Evolutionary conservation across 2,329 filamentous ascomycete genomes (phyloP), one percentile per base, ranked within the genome.

Genomic region (Epichloe festucae): DNA sequence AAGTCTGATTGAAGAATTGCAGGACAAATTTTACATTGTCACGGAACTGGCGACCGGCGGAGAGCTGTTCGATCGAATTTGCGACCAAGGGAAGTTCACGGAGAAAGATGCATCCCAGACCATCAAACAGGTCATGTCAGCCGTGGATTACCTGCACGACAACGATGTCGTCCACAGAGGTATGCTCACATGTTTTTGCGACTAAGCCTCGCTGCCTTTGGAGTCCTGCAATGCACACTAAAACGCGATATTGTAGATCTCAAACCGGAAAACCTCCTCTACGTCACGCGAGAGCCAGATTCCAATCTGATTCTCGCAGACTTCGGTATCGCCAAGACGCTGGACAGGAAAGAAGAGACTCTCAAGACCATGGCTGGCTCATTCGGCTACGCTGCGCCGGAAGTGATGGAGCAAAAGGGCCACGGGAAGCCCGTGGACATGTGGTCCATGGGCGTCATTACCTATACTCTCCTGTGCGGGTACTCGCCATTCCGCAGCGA

Each of bases 11-110:
- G 14, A 10, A 10, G 7, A 38, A 19, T 27, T 11, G 27, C 46
- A 95, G 89, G 93, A 98, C 75, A 98, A 98, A 75, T 98, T 95
- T 74, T 98, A 98, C 69, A 97, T 98, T 60, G 90, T 98, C 61
- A 98, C 93, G 35, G 86, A 98, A 70, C 77, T 98, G 52, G 93
- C 93, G 42, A 95, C 88, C 0, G 93, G 93, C 59, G 93, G 93
- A 67, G 93, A 98, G 72, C 73, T 98, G 56, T 98, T 98, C 69
- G 93, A 98, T 65, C 85, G 94, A 52, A 98, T 98, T 62, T 98
- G 93, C 72, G 90, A 97, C 65, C 87, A 94, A 70, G 94, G 93
- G 61, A 95, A 89, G 67, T 98, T 97, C 72, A 98, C 93, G 14
- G 93, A 98, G 68, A 97, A 95, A 73, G 93, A 98, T 72, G 90